These are phyloP conservation scores for Saccharomycopsis fodiens DNA, from an alignment of 805 yeast species.

Conservation along the genomic window DNA sequence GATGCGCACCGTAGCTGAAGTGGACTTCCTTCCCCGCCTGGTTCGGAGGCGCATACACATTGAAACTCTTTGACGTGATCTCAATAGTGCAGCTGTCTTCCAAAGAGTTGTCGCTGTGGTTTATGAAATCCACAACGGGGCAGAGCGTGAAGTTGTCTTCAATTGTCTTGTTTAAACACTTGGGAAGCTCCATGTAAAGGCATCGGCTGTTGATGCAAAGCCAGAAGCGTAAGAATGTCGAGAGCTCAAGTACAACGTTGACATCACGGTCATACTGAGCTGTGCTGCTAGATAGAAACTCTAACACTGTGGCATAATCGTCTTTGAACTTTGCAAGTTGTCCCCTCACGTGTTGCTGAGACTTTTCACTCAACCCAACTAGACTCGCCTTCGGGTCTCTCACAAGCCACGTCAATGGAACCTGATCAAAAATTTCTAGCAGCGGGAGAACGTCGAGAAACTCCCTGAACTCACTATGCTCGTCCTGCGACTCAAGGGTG, in stretches of 20 bases:
- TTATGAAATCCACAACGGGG: conserved; percentile 83
- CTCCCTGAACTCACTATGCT: conserved; percentile 9
- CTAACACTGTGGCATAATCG: conserved; percentile 8
- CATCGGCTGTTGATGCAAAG: conserved; percentile 88
- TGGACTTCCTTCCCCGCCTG: background rate
- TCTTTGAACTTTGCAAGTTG: conserved; percentile 8
- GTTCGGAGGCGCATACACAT: conserved; percentile 29
- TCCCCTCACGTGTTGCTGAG: conserved; percentile 1
- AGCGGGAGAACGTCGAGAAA: conserved; percentile 10
- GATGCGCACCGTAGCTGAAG: conserved; percentile 70
- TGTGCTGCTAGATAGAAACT: background rate
- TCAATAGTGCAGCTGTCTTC: conserved; percentile 47
- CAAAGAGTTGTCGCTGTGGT: conserved; percentile 43
- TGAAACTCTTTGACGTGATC: conserved; percentile 42
- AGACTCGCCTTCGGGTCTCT: background rate
- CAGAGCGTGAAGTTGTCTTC: conserved; percentile 81
- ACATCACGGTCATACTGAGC: background rate
- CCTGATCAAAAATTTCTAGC: conserved; percentile 1
- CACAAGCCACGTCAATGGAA: background rate
- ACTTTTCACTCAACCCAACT: background rate
- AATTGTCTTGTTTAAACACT: conserved; percentile 30
- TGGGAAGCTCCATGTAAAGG: conserved; percentile 64
- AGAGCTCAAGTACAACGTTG: conserved; percentile 2
- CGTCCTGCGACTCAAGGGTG: conserved; percentile 3
- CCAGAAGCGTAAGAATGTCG: conserved; percentile 63